Base-by-base conservation (phyloP, 2,329 filamentous ascomycete genomes). In the Didymella sp. region DNA sequence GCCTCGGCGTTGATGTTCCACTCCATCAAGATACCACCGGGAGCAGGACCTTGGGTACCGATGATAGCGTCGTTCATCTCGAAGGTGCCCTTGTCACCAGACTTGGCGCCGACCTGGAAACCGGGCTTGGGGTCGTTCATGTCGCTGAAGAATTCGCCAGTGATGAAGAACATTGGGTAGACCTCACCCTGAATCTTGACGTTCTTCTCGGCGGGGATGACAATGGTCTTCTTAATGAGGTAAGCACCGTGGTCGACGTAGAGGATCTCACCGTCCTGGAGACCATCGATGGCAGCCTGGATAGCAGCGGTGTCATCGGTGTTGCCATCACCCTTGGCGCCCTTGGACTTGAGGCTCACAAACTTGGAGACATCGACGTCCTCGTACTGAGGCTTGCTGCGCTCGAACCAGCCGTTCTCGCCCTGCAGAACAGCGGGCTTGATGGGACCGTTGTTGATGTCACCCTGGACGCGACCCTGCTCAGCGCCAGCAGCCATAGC, bases 61-160 rank as follows among this genome's bases (percentile, higher is more conserved):
- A 98, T 89, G 68, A 96, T 87, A 58, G 96, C 78, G 71, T 97
- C 94, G 42, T 87, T 90, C 71, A 97, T 94, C 79, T 97, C 93
- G 44, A 96, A 90, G 25, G 83, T 82, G 61, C 93, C 94, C 42
- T 84, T 82, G 62, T 96, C 90, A 49, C 92, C 92, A 11, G 84
- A 78, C 58, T 68, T 63, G 70, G 90, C 78, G 45, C 94, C 94
- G 56, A 98, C 83, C 74, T 95, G 89, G 78, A 96, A 91, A 68
- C 96, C 89, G n/a, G 91, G 86, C 73, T 87, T 85, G 37, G 92
- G 93, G 72, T 92, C 91, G 63, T 80, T 78, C 75, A 88, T 82
- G 74, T 96, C 87, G 61, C 82, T 79, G 81, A 97, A 98, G 62
- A 84, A 82, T 30, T 78, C 72, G 50, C 93, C 93, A 47, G 87